Percentiles rank a stretch among this genome's conserved stretches.
These are phyloP conservation scores for Penicillium fimorum DNA, from an alignment of 495 filamentous ascomycete genomes.

Conservation along the genomic window DNA sequence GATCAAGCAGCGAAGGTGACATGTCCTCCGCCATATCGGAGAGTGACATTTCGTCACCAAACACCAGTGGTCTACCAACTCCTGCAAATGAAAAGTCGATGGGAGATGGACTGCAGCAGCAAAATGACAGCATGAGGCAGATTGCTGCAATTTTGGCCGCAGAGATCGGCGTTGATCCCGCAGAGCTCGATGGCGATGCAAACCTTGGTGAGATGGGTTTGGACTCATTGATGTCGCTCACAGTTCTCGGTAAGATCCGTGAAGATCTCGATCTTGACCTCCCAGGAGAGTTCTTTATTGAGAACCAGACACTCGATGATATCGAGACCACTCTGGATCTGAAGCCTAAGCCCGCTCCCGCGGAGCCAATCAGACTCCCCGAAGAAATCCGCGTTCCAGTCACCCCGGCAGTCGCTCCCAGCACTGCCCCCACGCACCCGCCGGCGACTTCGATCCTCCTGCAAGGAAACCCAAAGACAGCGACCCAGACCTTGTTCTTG, in stretches of 20 bases:
- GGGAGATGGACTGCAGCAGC: slow-evolving; percentile 28
- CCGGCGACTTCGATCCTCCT: slow-evolving; percentile 51
- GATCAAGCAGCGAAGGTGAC: slow-evolving; percentile 35
- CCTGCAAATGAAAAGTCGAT: slow-evolving; percentile 37
- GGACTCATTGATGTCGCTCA: slow-evolving; percentile 54
- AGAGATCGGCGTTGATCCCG: slow-evolving; percentile 65
- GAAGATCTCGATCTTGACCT: slow-evolving; percentile 56
- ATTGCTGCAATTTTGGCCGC: slow-evolving; percentile 61
- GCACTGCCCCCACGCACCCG: slow-evolving; percentile 31
- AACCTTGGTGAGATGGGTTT: slow-evolving; percentile 51
- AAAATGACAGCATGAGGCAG: slow-evolving; percentile 46
- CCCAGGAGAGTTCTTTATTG: slow-evolving; percentile 56
- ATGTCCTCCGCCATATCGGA: slow-evolving; percentile 33
- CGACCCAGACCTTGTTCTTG: slow-evolving; percentile 45
- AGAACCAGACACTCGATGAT: slow-evolving; percentile 57
- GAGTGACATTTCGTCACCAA: slow-evolving; percentile 36
- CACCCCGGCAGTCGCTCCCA: slow-evolving; percentile 16
- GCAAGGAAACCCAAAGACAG: slow-evolving; percentile 47
- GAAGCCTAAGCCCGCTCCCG: slow-evolving; percentile 33
- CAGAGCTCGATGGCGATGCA: slow-evolving; percentile 53
- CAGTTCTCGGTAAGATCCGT: slow-evolving; percentile 48
- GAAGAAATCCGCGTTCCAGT: slow-evolving; percentile 18
- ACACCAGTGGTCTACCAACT: slow-evolving; percentile 32
- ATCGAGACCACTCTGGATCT: slow-evolving; percentile 48
- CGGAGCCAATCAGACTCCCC: slow-evolving; percentile 24